These are phyloP conservation scores for Exophiala bonariae DNA, from an alignment of 2,329 filamentous ascomycete genomes.

Conservation along the genomic window DNA sequence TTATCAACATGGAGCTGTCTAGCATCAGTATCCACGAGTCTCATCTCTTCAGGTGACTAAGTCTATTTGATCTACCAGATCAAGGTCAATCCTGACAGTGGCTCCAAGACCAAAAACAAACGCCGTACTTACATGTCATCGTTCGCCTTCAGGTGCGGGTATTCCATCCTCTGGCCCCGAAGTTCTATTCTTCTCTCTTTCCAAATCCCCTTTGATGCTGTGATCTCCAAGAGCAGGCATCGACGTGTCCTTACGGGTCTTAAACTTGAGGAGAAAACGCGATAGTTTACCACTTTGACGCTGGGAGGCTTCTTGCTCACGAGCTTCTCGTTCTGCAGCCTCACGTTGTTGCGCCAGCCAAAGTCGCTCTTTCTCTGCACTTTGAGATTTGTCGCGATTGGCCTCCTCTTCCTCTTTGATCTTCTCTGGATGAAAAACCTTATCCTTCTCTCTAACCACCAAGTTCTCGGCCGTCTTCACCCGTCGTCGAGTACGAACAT, in stretches of 20 bases:
- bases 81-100: too few species aligned
- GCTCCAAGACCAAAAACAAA: too few species aligned
- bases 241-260: slow-evolving; percentile 1
- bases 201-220: neutral
- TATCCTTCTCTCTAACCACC: slow-evolving; percentile 56
- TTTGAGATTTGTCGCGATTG: slow-evolving; percentile 58
- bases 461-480: slow-evolving; percentile 58
- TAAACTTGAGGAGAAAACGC: slow-evolving; percentile 10
- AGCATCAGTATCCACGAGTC: too few species aligned
- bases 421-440: slow-evolving; percentile 62
- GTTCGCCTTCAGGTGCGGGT: slow-evolving; percentile 29
- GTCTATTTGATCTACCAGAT: too few species aligned
- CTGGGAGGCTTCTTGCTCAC: slow-evolving; percentile 7
- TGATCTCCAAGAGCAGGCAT: too few species aligned
- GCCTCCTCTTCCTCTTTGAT: slow-evolving; percentile 47
- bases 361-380: slow-evolving; percentile 62
- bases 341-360: slow-evolving; percentile 33
- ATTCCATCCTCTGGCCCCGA: slow-evolving; percentile 31
- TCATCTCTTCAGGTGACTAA: too few species aligned
- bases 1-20: too few species aligned
- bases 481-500: slow-evolving; percentile 67
- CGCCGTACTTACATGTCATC: slow-evolving; percentile 18
- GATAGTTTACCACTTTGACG: slow-evolving; percentile 9
- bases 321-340: slow-evolving; percentile 10
- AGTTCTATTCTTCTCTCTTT: slow-evolving; percentile 18